phyloP scores from a whole-genome alignment of 495 filamentous ascomycete genomes.

The Lineolata rhizophorae region DNA sequence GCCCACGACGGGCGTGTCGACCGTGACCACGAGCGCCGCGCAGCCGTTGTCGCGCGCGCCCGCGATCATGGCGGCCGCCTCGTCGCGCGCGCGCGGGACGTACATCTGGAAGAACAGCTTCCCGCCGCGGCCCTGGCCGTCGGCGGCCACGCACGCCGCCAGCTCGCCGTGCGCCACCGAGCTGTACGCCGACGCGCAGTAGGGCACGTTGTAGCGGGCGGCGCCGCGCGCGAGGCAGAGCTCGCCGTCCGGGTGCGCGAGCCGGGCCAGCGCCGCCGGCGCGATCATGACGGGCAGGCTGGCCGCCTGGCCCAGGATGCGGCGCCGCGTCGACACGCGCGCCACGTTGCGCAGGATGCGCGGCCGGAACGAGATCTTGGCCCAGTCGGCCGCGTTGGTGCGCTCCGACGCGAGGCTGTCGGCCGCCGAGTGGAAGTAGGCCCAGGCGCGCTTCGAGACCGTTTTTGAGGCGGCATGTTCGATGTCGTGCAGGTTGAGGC shows the following conservation, averaged over 20 bases:
- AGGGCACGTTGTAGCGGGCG: not conserved
- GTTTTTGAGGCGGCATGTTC: slow-evolving; percentile 6
- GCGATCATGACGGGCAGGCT: slow-evolving; percentile 11
- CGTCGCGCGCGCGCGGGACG: slow-evolving; percentile 6
- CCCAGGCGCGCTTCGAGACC: slow-evolving; percentile 4
- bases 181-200: not conserved
- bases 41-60: slow-evolving; percentile 7
- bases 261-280: slow-evolving; percentile 8
- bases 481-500: slow-evolving; percentile 11
- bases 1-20: slow-evolving; percentile 16
- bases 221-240: slow-evolving; percentile 1
- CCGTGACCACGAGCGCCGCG: slow-evolving; percentile 18
- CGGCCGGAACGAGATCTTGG: slow-evolving; percentile 9
- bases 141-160: not conserved
- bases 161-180: not conserved
- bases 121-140: too few relatives aligned
- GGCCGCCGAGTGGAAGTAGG: slow-evolving; percentile 10
- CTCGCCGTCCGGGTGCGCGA: slow-evolving; percentile 8
- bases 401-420: slow-evolving; percentile 5
- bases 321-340: slow-evolving; percentile 3
- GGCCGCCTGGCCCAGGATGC: slow-evolving; percentile 5
- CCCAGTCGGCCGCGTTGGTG: slow-evolving; percentile 6
- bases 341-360: slow-evolving; percentile 8
- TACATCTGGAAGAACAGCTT: slow-evolving; percentile 15
- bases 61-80: slow-evolving; percentile 5